Evolutionary conservation across 2,329 filamentous ascomycete genomes (phyloP), one percentile per base, ranked within the genome.

Genomic region (Coniochaeta ligniaria): DNA sequence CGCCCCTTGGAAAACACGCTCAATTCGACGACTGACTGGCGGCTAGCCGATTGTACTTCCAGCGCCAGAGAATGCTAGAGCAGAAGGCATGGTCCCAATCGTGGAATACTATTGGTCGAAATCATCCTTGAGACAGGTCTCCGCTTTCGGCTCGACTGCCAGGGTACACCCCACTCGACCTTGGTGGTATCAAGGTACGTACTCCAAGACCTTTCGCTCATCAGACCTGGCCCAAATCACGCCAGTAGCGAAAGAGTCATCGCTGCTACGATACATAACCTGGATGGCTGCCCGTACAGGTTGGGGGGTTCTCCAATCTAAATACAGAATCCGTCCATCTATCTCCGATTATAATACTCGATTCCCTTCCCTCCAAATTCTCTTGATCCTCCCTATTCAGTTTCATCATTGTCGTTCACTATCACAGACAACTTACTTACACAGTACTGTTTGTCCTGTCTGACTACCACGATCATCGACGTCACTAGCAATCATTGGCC

Each of bases 221-320:
- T 52, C 47, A 57, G 35, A 57, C 28, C 3, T 38, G 54, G 22
- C 35, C 28, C 54, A 57, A 57, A 57, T 57, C 54, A 57, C 54
- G 54, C 54, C 54, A 57, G 54, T 57, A 16, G 31, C 35, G 31
- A 24, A 57, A 26, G 54, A 57, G 54, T 57, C 54, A 57, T 57
- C 54, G 47, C 24, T 52, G 47, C 47, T 31, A 52, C 47, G 47
- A 52, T 52, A 52, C 47, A 52, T 52, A 52, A 52, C 26, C 47
- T 52, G 47, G 14, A 52, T 28, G 47, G 47, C 47, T 22, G 47
- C 47, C n/a, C 47, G 14, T 52, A 14, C 26, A 26, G 47, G 6
- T 28, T 52, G 47, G 47, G 45, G 35, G 47, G 47, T 52, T 31
- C 47, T n/a, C 35, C 35, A 57, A 57, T 57, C 52, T 57, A 35